Base-by-base conservation (phyloP, 306 rosid species). In the Prunus davidiana region DNA sequence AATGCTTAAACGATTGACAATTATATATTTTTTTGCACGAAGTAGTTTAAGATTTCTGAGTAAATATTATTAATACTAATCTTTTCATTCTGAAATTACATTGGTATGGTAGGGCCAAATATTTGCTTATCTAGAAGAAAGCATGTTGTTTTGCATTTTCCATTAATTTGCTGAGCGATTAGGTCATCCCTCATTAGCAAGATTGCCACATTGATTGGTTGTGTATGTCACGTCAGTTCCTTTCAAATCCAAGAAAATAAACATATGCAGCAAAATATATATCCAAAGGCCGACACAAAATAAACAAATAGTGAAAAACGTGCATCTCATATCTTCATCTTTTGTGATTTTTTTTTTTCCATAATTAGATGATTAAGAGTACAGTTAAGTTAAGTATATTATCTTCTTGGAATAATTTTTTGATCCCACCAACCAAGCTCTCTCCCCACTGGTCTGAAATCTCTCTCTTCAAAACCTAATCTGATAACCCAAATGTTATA, bases 241-340 rank as follows among this genome's bases (percentile, higher is more conserved):
- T 64, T 79, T 83, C 77, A 78, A 67, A 72, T 84, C 84, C 70
- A 78, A 69, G 70, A 76, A 76, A 43, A 28, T 3, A 50, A 74
- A 9, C 46, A 12, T 60, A 60, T 28, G 54, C 64, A 49, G 47
- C 16, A 70, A 8, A 24, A 51, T 25, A 52, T 52, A 4, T 52
- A 5, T 7, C 8, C 22, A 52, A 15, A 60, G n/a, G 22, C 27
- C 20, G 19, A 45, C 45, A 41, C 14, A 24, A 28, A 19, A 65
- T 50, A 7, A 71, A 60, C 2, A 64, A 38, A 38, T 13, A 83
- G 41, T 25, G 51, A 28, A 74, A 75, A 80, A 47, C 82, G 55
- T 76, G 52, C 67, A 15, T 78, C 77, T 78, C 41, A 24, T 75
- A 32, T 46, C 56, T 45, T 68, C 50, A 67, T 78, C 79, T 50